Evolutionary conservation across 306 rosid species (phyloP), one percentile per base, ranked within the genome.

Genomic region (Urtica urens): DNA sequence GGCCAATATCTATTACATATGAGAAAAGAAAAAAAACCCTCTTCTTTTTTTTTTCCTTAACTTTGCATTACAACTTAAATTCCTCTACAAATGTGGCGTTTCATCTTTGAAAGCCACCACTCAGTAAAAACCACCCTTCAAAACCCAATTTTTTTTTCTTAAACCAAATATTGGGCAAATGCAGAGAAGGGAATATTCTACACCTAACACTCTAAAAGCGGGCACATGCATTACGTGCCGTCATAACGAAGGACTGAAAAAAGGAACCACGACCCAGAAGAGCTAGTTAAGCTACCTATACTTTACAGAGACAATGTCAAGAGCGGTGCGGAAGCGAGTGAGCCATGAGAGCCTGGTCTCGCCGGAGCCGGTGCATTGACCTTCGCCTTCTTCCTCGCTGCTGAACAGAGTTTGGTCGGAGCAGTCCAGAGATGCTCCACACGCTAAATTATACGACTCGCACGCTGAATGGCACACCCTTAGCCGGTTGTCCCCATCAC

Each of bases 381-480:
- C 84, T 58, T 81, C 78, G 22, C 75, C 83, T 53, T 76, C 97
- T 31, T 74, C 81, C 62, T 72, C 76, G 6, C 78, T 77, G 62
- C 93, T 88, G 68, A 88, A 88, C 1, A 88, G 78, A 65, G 95
- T 88, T 57, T 84, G 95, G 53, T 88, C 97, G 6, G 86, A 76
- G 82, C 97, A 88, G 60, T 88, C 97, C 3, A 88, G 93, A 19
- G 95, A 88, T 19, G 93, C 95, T 29, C 97, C 97, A 23, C 97
- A 88, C 3, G 97, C 97, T 49, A 74, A 60, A 64, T 88, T 88
- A 72, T 88, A 88, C 3, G 95, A 81, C 55, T 81, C 77, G 48
- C 97, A 88, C 8, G 95, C 97, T 1, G 95, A 88, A 40, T 88
- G 78, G 67, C 97, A 88, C 8, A 88, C 95, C 34, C 95, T 73